Evolutionary conservation across 768 basidiomycete species (phyloP), one percentile per base, ranked within the genome.

Genomic region (Leccinum uliginosum): DNA sequence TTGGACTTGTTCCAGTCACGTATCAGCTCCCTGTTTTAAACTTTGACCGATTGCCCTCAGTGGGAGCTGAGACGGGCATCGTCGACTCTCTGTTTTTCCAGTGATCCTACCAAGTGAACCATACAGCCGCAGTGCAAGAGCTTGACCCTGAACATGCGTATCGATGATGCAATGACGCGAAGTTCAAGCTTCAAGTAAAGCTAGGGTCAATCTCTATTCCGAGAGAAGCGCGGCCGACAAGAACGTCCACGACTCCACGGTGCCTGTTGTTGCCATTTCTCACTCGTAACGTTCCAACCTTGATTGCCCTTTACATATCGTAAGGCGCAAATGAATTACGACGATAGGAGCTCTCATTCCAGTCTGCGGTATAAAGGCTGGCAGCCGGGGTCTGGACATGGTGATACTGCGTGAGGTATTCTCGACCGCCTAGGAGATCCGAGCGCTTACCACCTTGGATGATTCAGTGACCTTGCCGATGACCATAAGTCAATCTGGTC

Each of bases 291-390:
- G 26, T 30, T 6, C n/a, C 4, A 3, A 59, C 51, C 27, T 57
- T n/a, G 40, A 48, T 15, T 49, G 23, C 17, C 44, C 27, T n/a
- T n/a, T n/a, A n/a, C n/a, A n/a, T 26, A 50, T n/a, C 15, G 30
- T 46, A 40, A 11, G 4, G 17, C 23, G 27, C 44, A 27, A 47
- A 66, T 66, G 64, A 58, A 40, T 26, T 24, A 23, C 19, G 30
- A 55, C 9, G 38, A 48, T 35, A 35, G 48, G 27, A 57, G 51
- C 34, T 50, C 58, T 27, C 50, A 34, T 14, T 47, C 26, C 34
- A 34, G n/a, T 50, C 29, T n/a, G 14, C 7, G 35, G 60, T 47
- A 50, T 26, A 38, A 29, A 11, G 35, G 35, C 35, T 38, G 17
- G 43, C 61, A 51, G 21, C 21, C 21, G 12, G 56, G 26, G 8